phyloP scores from a whole-genome alignment of 2,329 filamentous ascomycete species.

The Aureobasidium pullulans region DNA sequence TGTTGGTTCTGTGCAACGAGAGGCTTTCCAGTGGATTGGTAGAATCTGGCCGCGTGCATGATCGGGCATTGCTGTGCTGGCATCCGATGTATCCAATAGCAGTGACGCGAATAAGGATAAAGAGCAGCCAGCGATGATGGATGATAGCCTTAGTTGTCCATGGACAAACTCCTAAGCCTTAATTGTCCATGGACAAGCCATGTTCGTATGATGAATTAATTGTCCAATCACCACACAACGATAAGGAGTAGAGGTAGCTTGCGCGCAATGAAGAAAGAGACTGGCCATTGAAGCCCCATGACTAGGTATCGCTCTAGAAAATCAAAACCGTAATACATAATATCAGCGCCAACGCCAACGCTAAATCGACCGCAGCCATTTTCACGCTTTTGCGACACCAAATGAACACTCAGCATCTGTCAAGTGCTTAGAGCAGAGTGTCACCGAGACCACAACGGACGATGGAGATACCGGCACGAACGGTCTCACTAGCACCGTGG shows the following conservation, averaged over 20 bases:
- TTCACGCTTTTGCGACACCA: neutral
- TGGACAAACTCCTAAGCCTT: too few relatives aligned
- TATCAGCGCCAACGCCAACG: constrained; percentile 5
- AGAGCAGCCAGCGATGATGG: neutral
- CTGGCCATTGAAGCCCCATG: neutral
- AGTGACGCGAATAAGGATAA: neutral
- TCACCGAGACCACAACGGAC: constrained; percentile 89
- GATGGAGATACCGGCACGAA: constrained; percentile 77
- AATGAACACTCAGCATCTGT: neutral
- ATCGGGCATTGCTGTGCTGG: constrained; percentile 6
- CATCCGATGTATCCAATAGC: neutral
- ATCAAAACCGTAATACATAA: constrained; percentile 4
- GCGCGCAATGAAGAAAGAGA: neutral
- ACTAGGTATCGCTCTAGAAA: neutral
- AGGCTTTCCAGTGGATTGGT: constrained; percentile 3
- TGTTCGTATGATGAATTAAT: too few relatives aligned
- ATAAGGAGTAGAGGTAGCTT: neutral
- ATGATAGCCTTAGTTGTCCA: neutral
- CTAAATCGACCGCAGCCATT: constrained; percentile 6
- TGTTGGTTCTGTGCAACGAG: neutral
- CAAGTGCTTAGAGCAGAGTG: constrained; percentile 62
- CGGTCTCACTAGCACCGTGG: constrained; percentile 71
- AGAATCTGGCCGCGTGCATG: neutral
- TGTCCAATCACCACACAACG: neutral
- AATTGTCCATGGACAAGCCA: too few relatives aligned